phyloP scores from a whole-genome alignment of 129 eudicot genomes.

The Silybum marianum region DNA sequence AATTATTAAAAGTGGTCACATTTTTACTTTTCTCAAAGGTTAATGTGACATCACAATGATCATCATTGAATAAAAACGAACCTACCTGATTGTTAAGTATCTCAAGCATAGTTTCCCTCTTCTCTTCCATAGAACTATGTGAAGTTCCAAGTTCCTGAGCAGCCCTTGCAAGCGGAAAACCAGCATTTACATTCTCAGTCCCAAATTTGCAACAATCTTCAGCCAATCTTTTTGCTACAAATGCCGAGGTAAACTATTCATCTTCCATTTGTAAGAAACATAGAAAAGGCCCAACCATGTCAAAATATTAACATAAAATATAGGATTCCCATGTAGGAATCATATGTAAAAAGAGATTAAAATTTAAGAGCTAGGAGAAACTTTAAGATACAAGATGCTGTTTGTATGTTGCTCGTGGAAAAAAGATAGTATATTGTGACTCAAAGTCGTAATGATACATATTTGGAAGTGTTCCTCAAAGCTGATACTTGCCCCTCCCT shows the following conservation, averaged over 20 bases:
- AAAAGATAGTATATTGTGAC: neutral
- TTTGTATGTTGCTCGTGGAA: neutral
- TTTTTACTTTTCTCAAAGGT: neutral
- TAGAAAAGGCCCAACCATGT: constrained; percentile 7
- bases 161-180: constrained; percentile 61
- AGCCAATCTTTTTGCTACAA: constrained; percentile 74
- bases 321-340: neutral
- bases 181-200: constrained; percentile 54
- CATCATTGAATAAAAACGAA: neutral
- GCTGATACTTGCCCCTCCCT: neutral
- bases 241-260: constrained; percentile 25
- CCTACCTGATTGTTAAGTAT: constrained; percentile 67
- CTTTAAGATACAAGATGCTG: neutral
- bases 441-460: neutral
- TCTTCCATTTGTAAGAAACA: constrained; percentile 9
- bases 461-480: neutral
- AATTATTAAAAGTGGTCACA: neutral
- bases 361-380: neutral
- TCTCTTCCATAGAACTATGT: constrained; percentile 57
- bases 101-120: constrained; percentile 74
- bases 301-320: neutral
- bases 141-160: constrained; percentile 66
- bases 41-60: constrained; percentile 11
- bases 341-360: neutral
- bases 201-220: constrained; percentile 84